Percentiles rank a stretch among this genome's conserved stretches.
phyloP scores from a whole-genome alignment of 306 rosid genomes.

The Fragaria nilgerrensis region DNA sequence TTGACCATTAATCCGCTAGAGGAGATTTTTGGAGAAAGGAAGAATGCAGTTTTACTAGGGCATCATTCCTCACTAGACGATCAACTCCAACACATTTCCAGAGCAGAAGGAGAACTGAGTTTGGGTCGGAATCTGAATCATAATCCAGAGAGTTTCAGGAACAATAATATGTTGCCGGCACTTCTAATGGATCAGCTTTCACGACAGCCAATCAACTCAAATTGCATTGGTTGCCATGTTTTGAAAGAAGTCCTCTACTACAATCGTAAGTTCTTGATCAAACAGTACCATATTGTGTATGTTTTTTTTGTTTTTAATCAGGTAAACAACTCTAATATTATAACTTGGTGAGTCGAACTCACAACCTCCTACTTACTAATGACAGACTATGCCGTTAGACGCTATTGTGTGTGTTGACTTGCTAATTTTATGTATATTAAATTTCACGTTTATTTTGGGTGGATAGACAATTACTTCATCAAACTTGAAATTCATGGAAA shows the following conservation, averaged over 20 bases:
- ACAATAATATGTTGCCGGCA: background rate
- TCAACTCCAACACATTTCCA: background rate
- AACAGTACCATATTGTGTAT: background rate
- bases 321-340: too few relatives aligned
- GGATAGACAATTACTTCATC: constrained; percentile 32
- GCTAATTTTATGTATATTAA: background rate
- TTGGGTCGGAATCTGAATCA: background rate
- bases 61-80: background rate
- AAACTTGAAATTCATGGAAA: constrained; percentile 76
- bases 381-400: too few relatives aligned
- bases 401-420: background rate
- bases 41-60: background rate
- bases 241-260: background rate
- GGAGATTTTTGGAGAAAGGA: background rate
- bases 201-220: background rate
- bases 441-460: background rate
- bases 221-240: background rate
- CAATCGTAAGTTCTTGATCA: background rate
- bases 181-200: background rate
- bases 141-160: background rate
- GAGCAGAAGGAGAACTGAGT: background rate
- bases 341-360: too few relatives aligned
- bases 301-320: background rate
- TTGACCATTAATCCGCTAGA: background rate
- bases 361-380: too few relatives aligned